phyloP scores from a whole-genome alignment of 2,329 filamentous ascomycete species.

The Rhynchosporium graminicola region DNA sequence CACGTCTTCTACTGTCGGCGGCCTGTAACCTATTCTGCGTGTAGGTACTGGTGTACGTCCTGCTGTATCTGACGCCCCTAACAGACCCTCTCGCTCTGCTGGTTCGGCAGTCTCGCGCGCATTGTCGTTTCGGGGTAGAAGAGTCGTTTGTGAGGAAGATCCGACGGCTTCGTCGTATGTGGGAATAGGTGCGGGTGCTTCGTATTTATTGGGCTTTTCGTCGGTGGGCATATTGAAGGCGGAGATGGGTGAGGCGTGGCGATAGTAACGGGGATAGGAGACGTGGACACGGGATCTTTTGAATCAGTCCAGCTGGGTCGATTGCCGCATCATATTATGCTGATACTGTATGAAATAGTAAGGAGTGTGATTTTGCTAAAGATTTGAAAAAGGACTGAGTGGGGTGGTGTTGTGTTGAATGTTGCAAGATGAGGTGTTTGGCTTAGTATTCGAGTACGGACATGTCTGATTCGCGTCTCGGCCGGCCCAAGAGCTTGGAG shows the following conservation, averaged over 20 bases:
- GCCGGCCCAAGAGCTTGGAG: slow-evolving; percentile 28
- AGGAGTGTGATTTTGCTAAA: slow-evolving; percentile 23
- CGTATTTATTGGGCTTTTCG: slow-evolving; percentile 58
- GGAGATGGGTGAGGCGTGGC: not conserved
- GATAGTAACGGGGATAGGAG: slow-evolving; percentile 13
- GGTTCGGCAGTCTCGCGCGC: slow-evolving; percentile 64
- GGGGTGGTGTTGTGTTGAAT: slow-evolving; percentile 13
- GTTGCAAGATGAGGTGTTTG: slow-evolving; percentile 15
- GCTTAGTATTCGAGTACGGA: slow-evolving; percentile 13
- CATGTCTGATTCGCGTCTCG: slow-evolving; percentile 26
- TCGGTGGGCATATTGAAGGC: slow-evolving; percentile 42
- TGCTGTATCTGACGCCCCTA: slow-evolving; percentile 50
- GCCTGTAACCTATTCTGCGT: slow-evolving; percentile 64
- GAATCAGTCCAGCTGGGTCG: slow-evolving; percentile 16
- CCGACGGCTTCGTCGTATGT: slow-evolving; percentile 80
- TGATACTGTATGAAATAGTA: slow-evolving; percentile 17
- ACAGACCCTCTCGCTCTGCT: slow-evolving; percentile 75
- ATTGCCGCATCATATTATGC: slow-evolving; percentile 16
- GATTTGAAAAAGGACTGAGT: not conserved
- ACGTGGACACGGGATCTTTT: slow-evolving; percentile 6
- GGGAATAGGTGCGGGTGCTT: slow-evolving; percentile 67
- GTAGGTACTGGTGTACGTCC: slow-evolving; percentile 44
- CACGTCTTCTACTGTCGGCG: slow-evolving; percentile 80
- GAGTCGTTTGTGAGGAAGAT: slow-evolving; percentile 60
- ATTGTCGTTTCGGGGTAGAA: slow-evolving; percentile 60